Percentiles rank a stretch among this genome's conserved stretches.
Conservation (phyloP, 2,329 filamentous ascomycete species). For the Exophiala xenobiotica region DNA sequence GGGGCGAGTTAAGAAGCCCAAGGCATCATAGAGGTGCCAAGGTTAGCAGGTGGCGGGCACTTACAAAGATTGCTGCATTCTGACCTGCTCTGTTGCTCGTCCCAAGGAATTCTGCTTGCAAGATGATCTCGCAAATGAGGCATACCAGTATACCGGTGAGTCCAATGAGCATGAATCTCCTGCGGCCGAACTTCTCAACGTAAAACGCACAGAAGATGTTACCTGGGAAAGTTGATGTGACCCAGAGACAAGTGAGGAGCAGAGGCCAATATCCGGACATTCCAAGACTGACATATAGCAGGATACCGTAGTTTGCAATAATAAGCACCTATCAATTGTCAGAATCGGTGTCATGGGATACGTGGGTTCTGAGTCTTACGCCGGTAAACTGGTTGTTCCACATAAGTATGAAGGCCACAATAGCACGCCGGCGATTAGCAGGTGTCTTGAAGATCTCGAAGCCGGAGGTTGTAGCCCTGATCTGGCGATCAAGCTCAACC, state of each 20-base stretch:
- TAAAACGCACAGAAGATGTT: constrained; percentile 45
- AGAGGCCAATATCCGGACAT: constrained; percentile 42
- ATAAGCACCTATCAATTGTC: constrained; percentile 25
- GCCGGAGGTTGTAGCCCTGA: constrained; percentile 33
- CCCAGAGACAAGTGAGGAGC: constrained; percentile 46
- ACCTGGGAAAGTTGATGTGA: constrained; percentile 42
- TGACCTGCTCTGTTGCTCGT: constrained; percentile 38
- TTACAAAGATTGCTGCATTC: constrained; percentile 41
- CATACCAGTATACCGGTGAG: constrained; percentile 43
- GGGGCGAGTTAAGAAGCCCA: too few species aligned
- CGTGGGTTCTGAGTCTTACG: constrained; percentile 27
- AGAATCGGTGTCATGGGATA: neutral
- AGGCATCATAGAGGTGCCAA: too few species aligned
- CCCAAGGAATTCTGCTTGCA: constrained; percentile 38
- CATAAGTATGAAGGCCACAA: constrained; percentile 45
- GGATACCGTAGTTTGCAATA: constrained; percentile 44
- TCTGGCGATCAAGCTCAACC: constrained; percentile 41
- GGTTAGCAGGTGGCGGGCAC: too few species aligned
- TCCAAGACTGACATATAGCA: constrained; percentile 41
- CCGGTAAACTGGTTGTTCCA: constrained; percentile 41
- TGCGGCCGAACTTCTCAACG: constrained; percentile 41
- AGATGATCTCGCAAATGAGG: constrained; percentile 41
- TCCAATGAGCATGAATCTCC: constrained; percentile 45
- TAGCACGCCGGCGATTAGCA: constrained; percentile 41
- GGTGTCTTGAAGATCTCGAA: constrained; percentile 46